Conservation (phyloP, 345 rosid species). For the Alliaria petiolata region DNA sequence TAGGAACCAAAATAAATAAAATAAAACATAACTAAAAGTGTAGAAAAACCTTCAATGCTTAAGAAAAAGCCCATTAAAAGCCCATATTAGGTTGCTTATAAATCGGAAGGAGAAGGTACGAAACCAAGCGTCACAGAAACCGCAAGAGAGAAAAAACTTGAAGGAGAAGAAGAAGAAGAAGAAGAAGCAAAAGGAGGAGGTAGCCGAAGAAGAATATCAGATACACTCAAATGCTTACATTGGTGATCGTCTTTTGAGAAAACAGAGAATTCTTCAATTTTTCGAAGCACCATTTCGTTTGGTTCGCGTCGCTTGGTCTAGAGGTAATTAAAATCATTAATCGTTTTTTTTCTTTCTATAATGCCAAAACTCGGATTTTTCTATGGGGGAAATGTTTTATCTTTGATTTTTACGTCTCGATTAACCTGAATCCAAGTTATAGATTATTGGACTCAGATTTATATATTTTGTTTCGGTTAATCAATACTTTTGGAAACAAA, state of each 20-base stretch:
- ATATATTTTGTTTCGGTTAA: no score
- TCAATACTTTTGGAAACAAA: background rate
- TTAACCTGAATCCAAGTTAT: background rate
- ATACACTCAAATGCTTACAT: background rate
- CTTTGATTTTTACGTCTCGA: background rate
- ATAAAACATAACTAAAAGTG: background rate
- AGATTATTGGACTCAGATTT: background rate
- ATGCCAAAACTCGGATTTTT: background rate
- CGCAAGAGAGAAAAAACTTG: background rate
- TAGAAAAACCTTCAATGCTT: background rate
- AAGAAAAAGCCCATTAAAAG: slow-evolving; percentile 2
- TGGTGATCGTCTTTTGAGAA: background rate
- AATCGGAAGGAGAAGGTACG: background rate
- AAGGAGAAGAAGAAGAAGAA: background rate
- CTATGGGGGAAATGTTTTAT: background rate
- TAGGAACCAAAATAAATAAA: background rate
- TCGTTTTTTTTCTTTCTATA: background rate
- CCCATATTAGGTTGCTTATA: slow-evolving; percentile 5
- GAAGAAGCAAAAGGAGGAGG: background rate
- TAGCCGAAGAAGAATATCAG: background rate
- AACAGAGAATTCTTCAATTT: background rate
- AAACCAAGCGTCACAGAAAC: background rate
- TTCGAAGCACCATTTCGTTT: background rate
- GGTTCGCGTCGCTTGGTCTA: background rate
- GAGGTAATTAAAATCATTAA: background rate